Base-by-base conservation (phyloP, 305 asterid species). In the Solanum hybrid region DNA sequence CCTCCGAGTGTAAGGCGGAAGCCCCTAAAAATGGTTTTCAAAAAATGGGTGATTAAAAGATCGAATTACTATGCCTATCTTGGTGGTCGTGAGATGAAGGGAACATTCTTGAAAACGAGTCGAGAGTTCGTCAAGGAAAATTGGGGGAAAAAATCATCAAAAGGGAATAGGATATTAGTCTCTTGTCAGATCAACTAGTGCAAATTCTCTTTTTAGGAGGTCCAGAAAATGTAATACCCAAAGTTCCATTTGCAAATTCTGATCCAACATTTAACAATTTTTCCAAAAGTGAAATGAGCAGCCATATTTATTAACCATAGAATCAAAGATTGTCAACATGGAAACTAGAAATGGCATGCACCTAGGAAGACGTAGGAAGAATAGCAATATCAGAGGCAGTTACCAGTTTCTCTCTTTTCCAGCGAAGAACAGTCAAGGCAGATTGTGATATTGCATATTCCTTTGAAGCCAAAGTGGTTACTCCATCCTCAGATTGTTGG, bases 381-480 rank as follows among this genome's bases (percentile, higher is more conserved):
- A 29, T 17, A 73, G 42, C 36, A 86, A 64, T 56, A 56, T 85
- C 88, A 38, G 76, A 88, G 75, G 78, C 31, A 24, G 76, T 76
- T 90, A 92, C 94, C 91, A 92, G 88, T 78, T 90, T 87, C 29
- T 85, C 80, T 77, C 89, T 86, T 89, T 90, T 90, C 38, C 35
- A 75, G 88, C n/a, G 66, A 86, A 92, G 93, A 88, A 88, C 72
- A 15, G 88, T 60, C 73, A 89, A 38, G 38, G 93, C 91, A 89
- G 85, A 24, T 34, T 79, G 88, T 12, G 91, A 73, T 36, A 86
- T 5, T 89, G 87, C 92, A 78, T 45, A 45, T 88, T 81, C 91
- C 85, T 45, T 88, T 7, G 88, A 37, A 84, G 90, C 91, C 84
- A 89, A 78, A 26, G 76, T 27, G 78, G 85, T 2, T 22, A 14